Percentiles rank a stretch among this genome's conserved stretches.
phyloP scores from a whole-genome alignment of 2,329 filamentous ascomycete species.

The Chaetomium olivaceum region DNA sequence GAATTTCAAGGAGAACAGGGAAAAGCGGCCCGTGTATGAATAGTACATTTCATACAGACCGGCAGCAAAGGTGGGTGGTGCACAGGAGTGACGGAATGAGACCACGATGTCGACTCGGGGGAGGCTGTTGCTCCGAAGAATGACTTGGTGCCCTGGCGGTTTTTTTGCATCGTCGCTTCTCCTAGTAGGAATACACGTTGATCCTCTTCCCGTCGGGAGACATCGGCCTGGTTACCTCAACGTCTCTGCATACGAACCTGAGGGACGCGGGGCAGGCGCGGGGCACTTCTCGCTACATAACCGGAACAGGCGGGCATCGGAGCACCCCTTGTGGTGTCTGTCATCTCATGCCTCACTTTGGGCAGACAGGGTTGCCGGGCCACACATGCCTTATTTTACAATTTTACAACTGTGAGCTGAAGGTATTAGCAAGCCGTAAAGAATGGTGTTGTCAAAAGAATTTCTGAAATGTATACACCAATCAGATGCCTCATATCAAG shows the following conservation, averaged over 20 bases:
- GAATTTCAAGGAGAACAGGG: background rate
- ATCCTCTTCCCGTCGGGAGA: background rate
- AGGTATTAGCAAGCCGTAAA: background rate
- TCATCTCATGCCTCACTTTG: background rate
- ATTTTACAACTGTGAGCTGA: background rate
- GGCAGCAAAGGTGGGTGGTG: no score
- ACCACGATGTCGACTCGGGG: background rate
- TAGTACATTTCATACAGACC: no score
- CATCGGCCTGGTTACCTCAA: background rate
- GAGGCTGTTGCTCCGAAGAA: background rate
- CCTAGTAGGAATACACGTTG: background rate
- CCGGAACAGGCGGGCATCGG: background rate
- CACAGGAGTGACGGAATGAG: background rate
- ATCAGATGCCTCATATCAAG: conserved; percentile 44
- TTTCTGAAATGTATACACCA: conserved; percentile 41
- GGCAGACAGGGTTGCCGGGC: no score
- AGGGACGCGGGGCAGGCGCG: conserved; percentile 1
- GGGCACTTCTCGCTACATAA: background rate
- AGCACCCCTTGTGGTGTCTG: background rate
- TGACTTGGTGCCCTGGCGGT: background rate
- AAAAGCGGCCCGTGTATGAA: background rate
- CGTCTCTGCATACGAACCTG: background rate
- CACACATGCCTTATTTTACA: no score
- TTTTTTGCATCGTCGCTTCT: background rate
- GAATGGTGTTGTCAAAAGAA: conserved; percentile 38